These are phyloP conservation scores for Pseudohalonectria lignicola DNA, from an alignment of 2,329 filamentous ascomycete genomes.

Conservation along the genomic window DNA sequence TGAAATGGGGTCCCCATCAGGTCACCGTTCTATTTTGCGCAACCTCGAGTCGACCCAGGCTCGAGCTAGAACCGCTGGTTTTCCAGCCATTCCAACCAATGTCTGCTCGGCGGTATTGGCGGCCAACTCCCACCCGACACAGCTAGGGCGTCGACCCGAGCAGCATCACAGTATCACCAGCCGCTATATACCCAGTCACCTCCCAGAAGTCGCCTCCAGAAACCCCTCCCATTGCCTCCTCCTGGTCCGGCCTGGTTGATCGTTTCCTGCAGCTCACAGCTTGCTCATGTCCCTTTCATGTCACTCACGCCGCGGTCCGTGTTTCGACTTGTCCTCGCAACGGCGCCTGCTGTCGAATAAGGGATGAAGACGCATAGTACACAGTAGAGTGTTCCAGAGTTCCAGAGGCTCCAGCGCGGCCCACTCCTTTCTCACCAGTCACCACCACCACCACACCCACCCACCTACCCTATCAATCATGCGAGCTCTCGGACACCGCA, in stretches of 20 bases:
- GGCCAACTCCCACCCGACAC: slow-evolving; percentile 22
- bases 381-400: not conserved
- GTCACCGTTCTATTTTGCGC: not conserved
- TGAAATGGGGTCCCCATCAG: not conserved
- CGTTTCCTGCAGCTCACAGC: slow-evolving; percentile 21
- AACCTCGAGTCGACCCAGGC: too few relatives aligned
- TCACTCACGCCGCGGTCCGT: slow-evolving; percentile 33
- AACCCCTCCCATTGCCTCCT: slow-evolving; percentile 7
- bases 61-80: too few relatives aligned
- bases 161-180: slow-evolving; percentile 29
- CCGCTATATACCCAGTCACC: slow-evolving; percentile 45
- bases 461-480: slow-evolving; percentile 29
- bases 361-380: slow-evolving; percentile 14
- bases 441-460: slow-evolving; percentile 8
- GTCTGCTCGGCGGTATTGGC: slow-evolving; percentile 16
- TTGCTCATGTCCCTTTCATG: slow-evolving; percentile 21
- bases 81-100: slow-evolving; percentile 23
- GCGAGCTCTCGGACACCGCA: slow-evolving; percentile 14
- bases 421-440: slow-evolving; percentile 6
- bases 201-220: too few relatives aligned
- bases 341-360: slow-evolving; percentile 10
- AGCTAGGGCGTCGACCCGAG: slow-evolving; percentile 19
- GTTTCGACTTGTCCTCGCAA: slow-evolving; percentile 38
- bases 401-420: slow-evolving; percentile 8
- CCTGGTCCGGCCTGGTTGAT: slow-evolving; percentile 10